Evolutionary conservation across 345 rosid species (phyloP).

Genomic region (Syzygium oleosum): DNA sequence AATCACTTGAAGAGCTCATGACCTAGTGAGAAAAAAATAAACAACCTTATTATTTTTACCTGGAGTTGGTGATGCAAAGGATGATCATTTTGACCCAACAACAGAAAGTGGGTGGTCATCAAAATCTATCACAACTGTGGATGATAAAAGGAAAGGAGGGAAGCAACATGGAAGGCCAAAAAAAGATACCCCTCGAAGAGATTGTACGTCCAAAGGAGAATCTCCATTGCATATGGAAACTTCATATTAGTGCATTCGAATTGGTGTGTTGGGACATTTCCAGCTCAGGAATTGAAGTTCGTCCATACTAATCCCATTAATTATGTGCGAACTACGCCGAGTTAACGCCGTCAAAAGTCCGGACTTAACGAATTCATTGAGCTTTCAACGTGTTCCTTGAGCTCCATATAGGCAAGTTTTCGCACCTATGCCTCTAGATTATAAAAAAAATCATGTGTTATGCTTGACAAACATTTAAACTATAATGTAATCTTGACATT

Average conservation of each 20-base stretch:
- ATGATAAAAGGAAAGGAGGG: background rate
- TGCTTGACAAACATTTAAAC: background rate
- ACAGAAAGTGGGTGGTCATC: background rate
- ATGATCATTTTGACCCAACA: background rate
- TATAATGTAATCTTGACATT: background rate
- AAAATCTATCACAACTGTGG: background rate
- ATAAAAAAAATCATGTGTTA: background rate
- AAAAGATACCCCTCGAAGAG: background rate
- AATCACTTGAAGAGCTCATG: background rate
- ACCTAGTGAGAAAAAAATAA: background rate
- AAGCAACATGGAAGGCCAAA: background rate
- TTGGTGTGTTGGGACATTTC: background rate
- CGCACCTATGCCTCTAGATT: background rate
- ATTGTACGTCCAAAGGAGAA: background rate
- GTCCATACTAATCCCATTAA: background rate
- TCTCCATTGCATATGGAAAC: background rate
- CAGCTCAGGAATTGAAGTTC: background rate
- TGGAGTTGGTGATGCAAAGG: background rate
- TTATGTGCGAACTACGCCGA: background rate
- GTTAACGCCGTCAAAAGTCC: background rate
- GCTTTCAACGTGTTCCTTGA: background rate
- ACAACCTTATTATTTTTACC: background rate
- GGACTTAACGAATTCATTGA: background rate
- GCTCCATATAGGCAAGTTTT: background rate
- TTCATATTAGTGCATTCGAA: background rate